Evolutionary conservation across 1,284 basidiomycete species (phyloP).

Genomic region (Cutaneotrichosporon sp.): DNA sequence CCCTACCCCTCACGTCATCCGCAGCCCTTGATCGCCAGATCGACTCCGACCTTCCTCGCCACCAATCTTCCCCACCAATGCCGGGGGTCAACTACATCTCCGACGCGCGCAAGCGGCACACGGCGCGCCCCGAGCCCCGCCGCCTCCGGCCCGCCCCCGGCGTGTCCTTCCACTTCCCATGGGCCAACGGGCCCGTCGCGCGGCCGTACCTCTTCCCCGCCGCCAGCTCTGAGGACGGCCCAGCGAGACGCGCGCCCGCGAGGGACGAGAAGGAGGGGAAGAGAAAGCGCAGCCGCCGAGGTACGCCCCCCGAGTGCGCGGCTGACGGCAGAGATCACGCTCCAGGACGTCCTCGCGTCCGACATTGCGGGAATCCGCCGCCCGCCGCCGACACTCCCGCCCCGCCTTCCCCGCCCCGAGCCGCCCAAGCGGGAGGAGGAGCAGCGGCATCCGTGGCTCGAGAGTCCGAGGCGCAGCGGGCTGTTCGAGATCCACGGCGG

Average conservation of each 20-base stretch:
- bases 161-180: background rate
- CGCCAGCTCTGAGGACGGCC: background rate
- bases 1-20: no score
- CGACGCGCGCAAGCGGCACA: constrained; percentile 8
- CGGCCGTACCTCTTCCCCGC: background rate
- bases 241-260: background rate
- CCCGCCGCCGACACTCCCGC: background rate
- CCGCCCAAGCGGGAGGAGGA: background rate
- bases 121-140: background rate
- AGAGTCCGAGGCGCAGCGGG: background rate
- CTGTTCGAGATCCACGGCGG: background rate
- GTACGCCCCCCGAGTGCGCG: no score
- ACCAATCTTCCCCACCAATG: no score
- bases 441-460: background rate
- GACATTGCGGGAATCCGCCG: background rate
- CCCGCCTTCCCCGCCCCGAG: background rate
- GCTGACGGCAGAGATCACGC: background rate
- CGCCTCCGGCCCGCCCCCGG: background rate
- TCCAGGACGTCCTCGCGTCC: constrained; percentile 1
- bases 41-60: background rate
- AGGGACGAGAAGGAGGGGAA: no score
- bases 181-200: background rate
- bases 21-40: background rate
- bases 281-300: background rate
- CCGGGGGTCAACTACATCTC: constrained; percentile 14